A percentile compares a stretch with the other conserved stretches of the same genome.
These are phyloP conservation scores for Aspergillus awamori DNA, from an alignment of 2,329 filamentous ascomycete genomes.

Conservation along the genomic window DNA sequence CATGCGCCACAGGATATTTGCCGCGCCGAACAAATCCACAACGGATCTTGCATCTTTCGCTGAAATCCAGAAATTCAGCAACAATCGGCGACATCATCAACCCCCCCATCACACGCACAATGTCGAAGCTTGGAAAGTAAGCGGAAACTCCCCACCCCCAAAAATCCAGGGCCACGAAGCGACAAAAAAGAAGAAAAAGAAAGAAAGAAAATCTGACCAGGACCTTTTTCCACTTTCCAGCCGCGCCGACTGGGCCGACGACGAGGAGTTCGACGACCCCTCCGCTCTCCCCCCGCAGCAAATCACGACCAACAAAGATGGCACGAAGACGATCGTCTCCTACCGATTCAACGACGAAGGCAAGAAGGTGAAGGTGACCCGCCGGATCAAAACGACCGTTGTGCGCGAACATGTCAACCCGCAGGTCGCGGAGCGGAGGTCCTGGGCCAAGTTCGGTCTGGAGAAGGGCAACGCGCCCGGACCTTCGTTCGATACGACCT, in stretches of 20 bases:
- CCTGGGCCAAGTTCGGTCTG: constrained; percentile 89
- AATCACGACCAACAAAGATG: constrained; percentile 95
- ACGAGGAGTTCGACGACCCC: constrained; percentile 82
- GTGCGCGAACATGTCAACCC: constrained; percentile 95
- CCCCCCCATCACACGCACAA: constrained; percentile 37
- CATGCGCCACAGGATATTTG: constrained; percentile 37
- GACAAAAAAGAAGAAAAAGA: neutral
- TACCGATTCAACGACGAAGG: constrained; percentile 89
- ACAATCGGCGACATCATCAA: constrained; percentile 19
- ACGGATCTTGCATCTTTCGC: constrained; percentile 43
- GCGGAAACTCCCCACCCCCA: constrained; percentile 21
- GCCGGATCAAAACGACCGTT: constrained; percentile 88
- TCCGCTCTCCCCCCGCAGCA: constrained; percentile 81
- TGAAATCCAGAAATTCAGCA: constrained; percentile 47
- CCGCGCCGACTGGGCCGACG: constrained; percentile 90
- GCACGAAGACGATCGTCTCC: constrained; percentile 91
- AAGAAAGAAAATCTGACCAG: neutral
- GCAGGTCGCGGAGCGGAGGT: constrained; percentile 89
- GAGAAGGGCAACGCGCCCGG: constrained; percentile 83
- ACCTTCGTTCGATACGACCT: constrained; percentile 86
- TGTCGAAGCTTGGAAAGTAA: constrained; percentile 54
- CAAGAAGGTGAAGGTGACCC: constrained; percentile 96
- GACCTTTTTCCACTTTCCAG: constrained; percentile 34
- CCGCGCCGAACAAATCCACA: constrained; percentile 46
- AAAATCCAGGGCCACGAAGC: neutral